Conservation (phyloP, 2,329 filamentous ascomycete species). For the Chlorencoelia australis region DNA sequence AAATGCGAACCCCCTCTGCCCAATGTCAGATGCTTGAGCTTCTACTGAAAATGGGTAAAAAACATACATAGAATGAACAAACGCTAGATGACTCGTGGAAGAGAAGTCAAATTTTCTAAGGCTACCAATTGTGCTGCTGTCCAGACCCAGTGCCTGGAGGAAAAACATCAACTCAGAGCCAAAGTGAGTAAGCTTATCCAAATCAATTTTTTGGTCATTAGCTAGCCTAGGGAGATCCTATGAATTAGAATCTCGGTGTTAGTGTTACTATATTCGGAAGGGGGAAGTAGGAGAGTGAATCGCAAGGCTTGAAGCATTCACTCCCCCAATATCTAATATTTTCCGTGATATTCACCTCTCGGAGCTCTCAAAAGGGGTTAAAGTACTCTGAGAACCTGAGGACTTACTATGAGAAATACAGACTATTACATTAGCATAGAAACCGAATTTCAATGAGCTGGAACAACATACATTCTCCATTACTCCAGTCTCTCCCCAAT, state of each 20-base stretch:
- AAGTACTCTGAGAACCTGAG: no score
- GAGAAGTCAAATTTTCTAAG: conserved; percentile 74
- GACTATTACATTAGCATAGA: not conserved
- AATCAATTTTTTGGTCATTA: conserved; percentile 13
- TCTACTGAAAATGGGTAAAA: not conserved
- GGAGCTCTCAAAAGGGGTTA: no score
- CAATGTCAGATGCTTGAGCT: conserved; percentile 3
- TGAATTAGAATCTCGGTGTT: no score
- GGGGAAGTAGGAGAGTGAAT: no score
- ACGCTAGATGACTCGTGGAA: conserved; percentile 59
- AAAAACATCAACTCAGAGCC: conserved; percentile 49
- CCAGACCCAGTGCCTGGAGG: conserved; percentile 34
- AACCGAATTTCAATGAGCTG: not conserved
- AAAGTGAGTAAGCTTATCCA: conserved; percentile 41
- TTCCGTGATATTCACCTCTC: no score
- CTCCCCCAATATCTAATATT: conserved; percentile 43
- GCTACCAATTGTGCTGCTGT: conserved; percentile 54
- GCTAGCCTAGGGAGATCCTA: conserved; percentile 62
- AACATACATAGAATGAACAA: conserved; percentile 77
- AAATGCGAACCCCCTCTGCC: conserved; percentile 45
- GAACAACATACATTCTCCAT: conserved; percentile 68
- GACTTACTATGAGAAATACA: no score
- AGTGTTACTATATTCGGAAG: no score
- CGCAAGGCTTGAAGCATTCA: no score
- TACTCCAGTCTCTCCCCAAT: conserved; percentile 56